Evolutionary conservation across 257 asterid species (phyloP).

Genomic region (Solanum clarkiae): DNA sequence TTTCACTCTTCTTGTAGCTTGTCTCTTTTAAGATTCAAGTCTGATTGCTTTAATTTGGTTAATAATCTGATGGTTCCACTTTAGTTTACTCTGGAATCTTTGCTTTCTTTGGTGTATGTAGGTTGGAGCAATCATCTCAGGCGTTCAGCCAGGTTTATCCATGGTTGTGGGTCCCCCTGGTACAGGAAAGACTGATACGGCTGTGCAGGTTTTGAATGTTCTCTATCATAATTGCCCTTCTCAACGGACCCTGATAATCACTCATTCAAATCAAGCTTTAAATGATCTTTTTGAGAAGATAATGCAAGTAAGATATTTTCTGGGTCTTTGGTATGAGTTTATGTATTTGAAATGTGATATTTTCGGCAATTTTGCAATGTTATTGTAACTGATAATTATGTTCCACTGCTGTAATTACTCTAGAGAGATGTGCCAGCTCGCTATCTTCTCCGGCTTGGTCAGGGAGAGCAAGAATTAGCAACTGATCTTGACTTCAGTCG

Average conservation of each 20-base stretch:
- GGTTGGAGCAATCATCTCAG: slow-evolving; percentile 87
- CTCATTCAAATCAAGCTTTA: slow-evolving; percentile 96
- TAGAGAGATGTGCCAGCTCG: slow-evolving; percentile 99
- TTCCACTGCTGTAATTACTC: background rate
- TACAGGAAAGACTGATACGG: slow-evolving; percentile 98
- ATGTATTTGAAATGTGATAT: background rate
- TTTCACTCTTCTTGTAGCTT: background rate
- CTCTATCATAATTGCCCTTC: slow-evolving; percentile 98
- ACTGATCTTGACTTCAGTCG: slow-evolving; percentile 98
- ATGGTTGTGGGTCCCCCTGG: slow-evolving; percentile 99
- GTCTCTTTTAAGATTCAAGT: background rate
- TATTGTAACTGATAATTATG: background rate
- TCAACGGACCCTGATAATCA: slow-evolving; percentile 93
- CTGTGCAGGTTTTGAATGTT: slow-evolving; percentile 90
- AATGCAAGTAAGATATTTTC: slow-evolving; percentile 58
- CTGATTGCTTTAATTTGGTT: background rate
- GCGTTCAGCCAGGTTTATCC: slow-evolving; percentile 92
- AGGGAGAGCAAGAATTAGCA: slow-evolving; percentile 98
- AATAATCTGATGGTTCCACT: background rate
- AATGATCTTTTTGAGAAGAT: slow-evolving; percentile 98
- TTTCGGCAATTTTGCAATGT: background rate
- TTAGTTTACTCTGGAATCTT: background rate
- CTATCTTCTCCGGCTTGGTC: slow-evolving; percentile 97
- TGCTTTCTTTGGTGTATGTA: slow-evolving; percentile 18
- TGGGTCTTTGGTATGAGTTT: background rate